These are phyloP conservation scores for Penstemon davidsonii DNA, from an alignment of 257 asterid species.

Conservation along the genomic window DNA sequence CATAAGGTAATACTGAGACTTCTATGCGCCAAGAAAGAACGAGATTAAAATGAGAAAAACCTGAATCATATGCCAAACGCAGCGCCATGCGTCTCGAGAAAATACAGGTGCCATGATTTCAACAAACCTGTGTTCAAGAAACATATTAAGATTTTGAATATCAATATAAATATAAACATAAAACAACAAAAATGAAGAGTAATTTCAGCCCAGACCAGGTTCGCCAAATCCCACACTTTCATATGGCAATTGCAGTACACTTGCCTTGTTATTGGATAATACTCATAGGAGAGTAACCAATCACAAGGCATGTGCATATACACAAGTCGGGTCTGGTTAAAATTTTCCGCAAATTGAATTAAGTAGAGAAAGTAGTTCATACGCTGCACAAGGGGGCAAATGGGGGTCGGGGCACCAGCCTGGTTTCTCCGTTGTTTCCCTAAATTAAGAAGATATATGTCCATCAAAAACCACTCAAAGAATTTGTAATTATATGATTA, in stretches of 20 bases:
- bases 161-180: not conserved
- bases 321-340: no score
- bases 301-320: no score
- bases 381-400: conserved; percentile 92
- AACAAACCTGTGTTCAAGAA: conserved; percentile 57
- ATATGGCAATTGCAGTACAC: no score
- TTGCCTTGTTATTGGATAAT: no score
- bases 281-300: no score
- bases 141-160: not conserved
- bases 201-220: no score
- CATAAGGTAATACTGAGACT: not conserved
- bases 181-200: not conserved
- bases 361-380: conserved; percentile 16
- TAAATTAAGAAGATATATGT: conserved; percentile 26
- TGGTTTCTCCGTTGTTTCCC: conserved; percentile 65
- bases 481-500: not conserved
- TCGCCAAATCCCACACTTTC: no score
- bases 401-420: conserved; percentile 82
- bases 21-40: not conserved
- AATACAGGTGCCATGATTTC: conserved; percentile 98
- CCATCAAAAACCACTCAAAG: not conserved
- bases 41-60: conserved; percentile 33
- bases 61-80: conserved; percentile 97
- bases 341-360: no score
- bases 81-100: conserved; percentile 94